Percentiles rank a stretch among this genome's conserved stretches.
Evolutionary conservation across 306 rosid genomes (phyloP).

Genomic region (Corylus heterophylla): DNA sequence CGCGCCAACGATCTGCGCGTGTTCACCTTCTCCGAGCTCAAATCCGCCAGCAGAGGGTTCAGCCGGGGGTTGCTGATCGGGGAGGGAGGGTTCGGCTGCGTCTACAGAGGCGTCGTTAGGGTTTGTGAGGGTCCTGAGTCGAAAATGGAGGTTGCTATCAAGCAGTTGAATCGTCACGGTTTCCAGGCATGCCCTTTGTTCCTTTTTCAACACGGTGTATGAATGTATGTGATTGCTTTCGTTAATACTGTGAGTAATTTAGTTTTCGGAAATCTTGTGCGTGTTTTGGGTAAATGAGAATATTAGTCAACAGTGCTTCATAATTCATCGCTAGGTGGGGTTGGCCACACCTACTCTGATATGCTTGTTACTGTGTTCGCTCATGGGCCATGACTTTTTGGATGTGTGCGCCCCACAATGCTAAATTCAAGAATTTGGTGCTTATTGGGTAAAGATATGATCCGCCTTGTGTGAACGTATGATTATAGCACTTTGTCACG

Average conservation of each 20-base stretch:
- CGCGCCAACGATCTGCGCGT: slow-evolving; percentile 73
- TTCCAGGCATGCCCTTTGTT: slow-evolving; percentile 67
- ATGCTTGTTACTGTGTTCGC: too few relatives aligned
- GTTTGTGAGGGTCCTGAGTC: slow-evolving; percentile 28
- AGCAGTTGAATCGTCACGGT: slow-evolving; percentile 89
- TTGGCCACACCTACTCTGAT: too few relatives aligned
- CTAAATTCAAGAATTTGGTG: neutral
- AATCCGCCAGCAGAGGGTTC: slow-evolving; percentile 77
- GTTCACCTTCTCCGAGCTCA: slow-evolving; percentile 73
- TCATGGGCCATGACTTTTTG: too few relatives aligned
- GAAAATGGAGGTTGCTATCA: slow-evolving; percentile 71
- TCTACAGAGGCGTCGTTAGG: slow-evolving; percentile 56
- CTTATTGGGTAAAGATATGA: neutral
- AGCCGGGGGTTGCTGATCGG: slow-evolving; percentile 71
- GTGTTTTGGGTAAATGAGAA: neutral
- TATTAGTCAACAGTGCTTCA: neutral
- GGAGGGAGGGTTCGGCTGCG: slow-evolving; percentile 96
- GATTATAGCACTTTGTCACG: neutral
- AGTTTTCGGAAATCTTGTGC: neutral
- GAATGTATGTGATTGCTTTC: neutral
- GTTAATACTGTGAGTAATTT: neutral
- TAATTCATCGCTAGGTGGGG: too few relatives aligned
- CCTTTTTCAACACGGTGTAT: neutral
- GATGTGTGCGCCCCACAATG: neutral
- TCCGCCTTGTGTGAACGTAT: neutral